Conservation (phyloP, 1,284 basidiomycete species). For the Malassezia brasiliensis region DNA sequence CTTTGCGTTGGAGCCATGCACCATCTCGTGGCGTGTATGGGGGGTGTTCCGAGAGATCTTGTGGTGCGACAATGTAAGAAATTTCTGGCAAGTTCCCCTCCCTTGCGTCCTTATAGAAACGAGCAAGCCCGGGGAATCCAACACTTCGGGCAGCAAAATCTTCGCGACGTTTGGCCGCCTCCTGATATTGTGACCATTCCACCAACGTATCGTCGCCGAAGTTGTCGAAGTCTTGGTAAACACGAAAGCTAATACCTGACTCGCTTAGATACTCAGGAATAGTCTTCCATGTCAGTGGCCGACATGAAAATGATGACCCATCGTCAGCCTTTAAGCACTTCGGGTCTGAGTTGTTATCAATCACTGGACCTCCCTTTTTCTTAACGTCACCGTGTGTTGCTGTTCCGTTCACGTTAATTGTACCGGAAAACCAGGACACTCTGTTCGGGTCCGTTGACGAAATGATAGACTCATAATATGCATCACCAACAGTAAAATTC, state of each 20-base stretch:
- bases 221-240: conserved; percentile 30
- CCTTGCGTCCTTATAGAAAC: conserved; percentile 31
- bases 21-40: conserved; percentile 31
- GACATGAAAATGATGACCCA: conserved; percentile 18
- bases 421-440: conserved; percentile 24
- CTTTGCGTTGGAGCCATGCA: conserved; percentile 32
- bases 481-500: conserved; percentile 28
- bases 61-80: conserved; percentile 34
- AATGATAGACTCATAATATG: conserved; percentile 34
- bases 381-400: conserved; percentile 10
- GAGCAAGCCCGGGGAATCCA: conserved; percentile 22
- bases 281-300: conserved; percentile 32
- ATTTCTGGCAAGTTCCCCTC: conserved; percentile 31
- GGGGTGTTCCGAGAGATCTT: conserved; percentile 35
- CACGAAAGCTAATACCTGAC: conserved; percentile 25
- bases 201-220: conserved; percentile 27
- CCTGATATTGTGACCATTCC: conserved; percentile 16
- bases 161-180: conserved; percentile 15
- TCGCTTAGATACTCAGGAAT: conserved; percentile 31
- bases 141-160: conserved; percentile 20
- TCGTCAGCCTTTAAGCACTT: conserved; percentile 18
- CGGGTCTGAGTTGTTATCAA: conserved; percentile 20
- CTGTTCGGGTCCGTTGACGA: conserved; percentile 32
- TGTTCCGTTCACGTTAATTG: conserved; percentile 14
- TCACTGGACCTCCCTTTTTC: conserved; percentile 19